Conservation (phyloP, 2,329 filamentous ascomycete genomes). For the Onygena corvina region DNA sequence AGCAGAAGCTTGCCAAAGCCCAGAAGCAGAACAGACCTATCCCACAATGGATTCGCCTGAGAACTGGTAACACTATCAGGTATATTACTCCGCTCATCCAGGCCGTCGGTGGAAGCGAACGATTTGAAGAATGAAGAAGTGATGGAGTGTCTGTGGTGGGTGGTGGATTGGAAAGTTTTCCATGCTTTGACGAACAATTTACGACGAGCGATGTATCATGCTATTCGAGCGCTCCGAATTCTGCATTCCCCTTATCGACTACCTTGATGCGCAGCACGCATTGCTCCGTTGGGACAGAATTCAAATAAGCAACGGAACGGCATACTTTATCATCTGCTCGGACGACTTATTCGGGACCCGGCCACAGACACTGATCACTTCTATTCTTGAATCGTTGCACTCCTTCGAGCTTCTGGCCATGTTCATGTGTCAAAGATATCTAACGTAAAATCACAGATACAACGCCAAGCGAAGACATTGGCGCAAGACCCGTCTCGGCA, state of each 20-base stretch:
- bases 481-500: conserved; percentile 99
- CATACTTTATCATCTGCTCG: too few species aligned
- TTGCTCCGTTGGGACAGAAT: too few species aligned
- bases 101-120: neutral
- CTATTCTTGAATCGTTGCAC: too few species aligned
- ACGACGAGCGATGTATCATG: too few species aligned
- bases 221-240: too few species aligned
- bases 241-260: too few species aligned
- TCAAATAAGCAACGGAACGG: too few species aligned
- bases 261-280: too few species aligned
- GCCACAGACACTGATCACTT: neutral
- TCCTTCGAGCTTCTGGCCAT: too few species aligned
- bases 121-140: neutral
- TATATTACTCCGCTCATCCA: conserved; percentile 43
- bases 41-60: conserved; percentile 98
- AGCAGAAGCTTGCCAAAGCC: conserved; percentile 99
- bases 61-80: conserved; percentile 99
- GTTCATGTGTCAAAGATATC: too few species aligned
- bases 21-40: conserved; percentile 99
- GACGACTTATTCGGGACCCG: too few species aligned
- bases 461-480: conserved; percentile 99
- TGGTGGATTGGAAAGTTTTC: neutral
- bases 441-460: conserved; percentile 56
- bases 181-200: neutral
- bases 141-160: neutral